These are phyloP conservation scores for Diaporthe vaccinii DNA, from an alignment of 2,329 filamentous ascomycete species.

Conservation along the genomic window DNA sequence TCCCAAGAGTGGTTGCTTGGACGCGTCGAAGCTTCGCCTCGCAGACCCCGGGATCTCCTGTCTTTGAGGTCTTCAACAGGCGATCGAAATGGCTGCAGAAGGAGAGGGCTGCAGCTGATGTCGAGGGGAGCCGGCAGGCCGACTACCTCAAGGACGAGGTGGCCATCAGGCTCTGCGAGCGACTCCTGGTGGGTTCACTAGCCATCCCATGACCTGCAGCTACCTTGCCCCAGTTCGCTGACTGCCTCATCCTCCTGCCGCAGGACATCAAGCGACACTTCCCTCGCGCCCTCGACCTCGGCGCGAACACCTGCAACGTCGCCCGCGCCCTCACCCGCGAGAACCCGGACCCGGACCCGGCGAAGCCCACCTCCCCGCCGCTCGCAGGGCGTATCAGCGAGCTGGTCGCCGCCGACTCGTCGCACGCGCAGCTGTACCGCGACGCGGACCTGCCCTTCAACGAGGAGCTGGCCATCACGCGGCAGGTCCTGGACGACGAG, in stretches of 20 bases:
- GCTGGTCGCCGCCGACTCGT: constrained; percentile 87
- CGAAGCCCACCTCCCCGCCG: constrained; percentile 72
- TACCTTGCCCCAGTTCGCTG: neutral
- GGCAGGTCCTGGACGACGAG: constrained; percentile 80
- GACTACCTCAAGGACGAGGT: constrained; percentile 97
- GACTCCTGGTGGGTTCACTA: constrained; percentile 74
- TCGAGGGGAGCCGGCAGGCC: constrained; percentile 80
- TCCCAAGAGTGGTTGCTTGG: constrained; percentile 37
- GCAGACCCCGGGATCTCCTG: constrained; percentile 81
- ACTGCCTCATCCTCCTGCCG: neutral
- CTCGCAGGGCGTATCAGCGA: constrained; percentile 79
- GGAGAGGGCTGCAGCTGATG: constrained; percentile 82
- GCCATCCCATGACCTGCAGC: neutral
- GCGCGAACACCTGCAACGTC: constrained; percentile 96
- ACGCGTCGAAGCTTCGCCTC: constrained; percentile 77
- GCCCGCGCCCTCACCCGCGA: constrained; percentile 82
- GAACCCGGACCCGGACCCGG: constrained; percentile 73
- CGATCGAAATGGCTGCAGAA: constrained; percentile 91
- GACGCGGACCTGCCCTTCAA: constrained; percentile 84
- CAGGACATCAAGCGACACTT: constrained; percentile 95
- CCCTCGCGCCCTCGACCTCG: constrained; percentile 87
- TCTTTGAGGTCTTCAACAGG: constrained; percentile 92
- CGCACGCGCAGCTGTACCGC: constrained; percentile 81
- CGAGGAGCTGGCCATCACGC: constrained; percentile 76
- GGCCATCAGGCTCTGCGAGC: constrained; percentile 84